A percentile compares a stretch with the other conserved stretches of the same genome.
phyloP scores from a whole-genome alignment of 805 yeast genomes.

The Wickerhamomyces mucosus region DNA sequence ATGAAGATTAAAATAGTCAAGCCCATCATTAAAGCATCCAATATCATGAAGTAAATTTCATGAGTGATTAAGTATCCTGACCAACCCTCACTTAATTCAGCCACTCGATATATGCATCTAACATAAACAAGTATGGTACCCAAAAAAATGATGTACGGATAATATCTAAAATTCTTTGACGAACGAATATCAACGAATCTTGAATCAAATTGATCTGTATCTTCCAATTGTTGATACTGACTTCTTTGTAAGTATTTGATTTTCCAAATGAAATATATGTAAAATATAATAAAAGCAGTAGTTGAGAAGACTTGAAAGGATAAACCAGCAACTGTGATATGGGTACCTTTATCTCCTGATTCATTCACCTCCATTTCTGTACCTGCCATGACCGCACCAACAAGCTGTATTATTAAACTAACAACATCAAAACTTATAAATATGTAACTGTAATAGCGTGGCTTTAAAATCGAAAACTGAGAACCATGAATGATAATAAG shows the following conservation, averaged over 20 bases:
- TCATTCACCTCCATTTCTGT: conserved; percentile 18
- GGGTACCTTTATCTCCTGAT: conserved; percentile 38
- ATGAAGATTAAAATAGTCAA: conserved; percentile 38
- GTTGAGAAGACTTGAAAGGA: conserved; percentile 69
- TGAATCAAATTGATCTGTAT: conserved; percentile 23
- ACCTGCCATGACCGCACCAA: conserved; percentile 64
- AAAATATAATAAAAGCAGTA: conserved; percentile 45
- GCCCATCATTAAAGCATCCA: conserved; percentile 57
- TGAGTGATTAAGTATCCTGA: conserved; percentile 50
- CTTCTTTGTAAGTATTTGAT: conserved; percentile 23
- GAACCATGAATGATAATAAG: conserved; percentile 52
- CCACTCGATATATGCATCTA: conserved; percentile 64
- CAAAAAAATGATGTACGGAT: conserved; percentile 34
- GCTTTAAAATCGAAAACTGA: conserved; percentile 39
- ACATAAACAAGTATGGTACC: conserved; percentile 46
- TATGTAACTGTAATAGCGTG: conserved; percentile 51
- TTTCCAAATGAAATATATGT: conserved; percentile 35
- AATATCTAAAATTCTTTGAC: conserved; percentile 27
- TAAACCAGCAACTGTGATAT: conserved; percentile 70
- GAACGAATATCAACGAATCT: conserved; percentile 27
- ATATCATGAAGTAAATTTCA: conserved; percentile 47
- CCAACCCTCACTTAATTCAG: conserved; percentile 71
- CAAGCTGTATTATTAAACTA: conserved; percentile 58
- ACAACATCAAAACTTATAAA: conserved; percentile 60
- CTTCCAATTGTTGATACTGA: conserved; percentile 20